Evolutionary conservation across 208 protist species (phyloP).

Genomic region (Phytomonas sp.): DNA sequence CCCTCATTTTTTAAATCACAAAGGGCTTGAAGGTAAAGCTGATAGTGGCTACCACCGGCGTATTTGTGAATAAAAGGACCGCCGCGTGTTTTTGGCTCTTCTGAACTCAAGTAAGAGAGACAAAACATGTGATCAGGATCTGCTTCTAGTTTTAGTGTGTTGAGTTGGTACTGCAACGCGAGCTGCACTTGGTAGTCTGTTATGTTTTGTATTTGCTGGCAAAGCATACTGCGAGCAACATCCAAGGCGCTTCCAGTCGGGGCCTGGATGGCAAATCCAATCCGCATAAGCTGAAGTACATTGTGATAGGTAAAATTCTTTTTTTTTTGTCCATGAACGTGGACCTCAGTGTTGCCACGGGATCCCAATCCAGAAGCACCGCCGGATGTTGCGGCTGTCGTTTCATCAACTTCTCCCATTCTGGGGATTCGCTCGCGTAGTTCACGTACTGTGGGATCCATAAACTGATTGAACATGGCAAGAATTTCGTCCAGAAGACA

Average conservation of each 20-base stretch:
- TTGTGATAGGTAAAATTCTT: neutral
- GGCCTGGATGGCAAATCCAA: constrained; percentile 60
- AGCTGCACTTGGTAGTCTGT: constrained; percentile 35
- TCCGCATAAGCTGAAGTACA: constrained; percentile 32
- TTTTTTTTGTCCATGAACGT: neutral
- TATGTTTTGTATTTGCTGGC: constrained; percentile 41
- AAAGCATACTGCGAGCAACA: constrained; percentile 47
- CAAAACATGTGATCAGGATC: constrained; percentile 51
- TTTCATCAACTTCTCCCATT: neutral
- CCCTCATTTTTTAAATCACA: constrained; percentile 6
- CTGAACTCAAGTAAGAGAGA: constrained; percentile 46
- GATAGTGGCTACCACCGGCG: constrained; percentile 58
- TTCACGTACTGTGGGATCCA: neutral
- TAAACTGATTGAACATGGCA: neutral
- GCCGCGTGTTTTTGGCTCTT: constrained; percentile 41
- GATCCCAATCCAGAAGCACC: neutral
- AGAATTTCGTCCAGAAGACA: neutral
- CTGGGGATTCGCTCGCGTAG: neutral
- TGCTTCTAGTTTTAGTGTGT: constrained; percentile 48
- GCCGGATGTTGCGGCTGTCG: neutral
- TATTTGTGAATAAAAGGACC: constrained; percentile 63
- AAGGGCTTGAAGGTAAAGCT: constrained; percentile 28
- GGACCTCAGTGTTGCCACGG: neutral
- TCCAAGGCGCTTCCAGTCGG: constrained; percentile 49
- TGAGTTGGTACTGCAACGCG: constrained; percentile 24